A percentile compares a stretch with the other conserved stretches of the same genome.
These are phyloP conservation scores for Metschnikowia corniflorae DNA, from an alignment of 805 yeast species.

Conservation along the genomic window DNA sequence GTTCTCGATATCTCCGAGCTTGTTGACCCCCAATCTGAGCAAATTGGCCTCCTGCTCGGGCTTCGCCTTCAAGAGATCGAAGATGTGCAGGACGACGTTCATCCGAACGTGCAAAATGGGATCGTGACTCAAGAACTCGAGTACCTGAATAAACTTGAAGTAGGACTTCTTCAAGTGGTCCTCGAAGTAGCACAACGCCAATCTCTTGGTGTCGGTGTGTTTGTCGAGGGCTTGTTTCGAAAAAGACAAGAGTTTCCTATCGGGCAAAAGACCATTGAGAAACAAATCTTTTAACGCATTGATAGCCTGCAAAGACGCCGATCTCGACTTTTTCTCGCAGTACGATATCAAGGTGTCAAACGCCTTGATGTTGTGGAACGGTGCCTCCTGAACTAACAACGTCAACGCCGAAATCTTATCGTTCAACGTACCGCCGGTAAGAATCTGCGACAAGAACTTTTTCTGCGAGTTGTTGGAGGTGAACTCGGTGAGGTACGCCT, in stretches of 20 bases:
- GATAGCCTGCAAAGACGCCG: conserved; percentile 86
- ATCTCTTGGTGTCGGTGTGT: conserved; percentile 39
- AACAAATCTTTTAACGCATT: conserved; percentile 88
- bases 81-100: conserved; percentile 70
- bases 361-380: conserved; percentile 82
- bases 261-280: conserved; percentile 78
- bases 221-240: conserved; percentile 63
- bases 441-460: conserved; percentile 82
- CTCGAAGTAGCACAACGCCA: conserved; percentile 81
- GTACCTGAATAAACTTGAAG: conserved; percentile 68
- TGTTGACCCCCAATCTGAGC: conserved; percentile 84
- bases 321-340: conserved; percentile 89
- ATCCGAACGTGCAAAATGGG: conserved; percentile 84
- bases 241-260: conserved; percentile 76
- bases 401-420: conserved; percentile 96
- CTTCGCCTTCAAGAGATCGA: conserved; percentile 74
- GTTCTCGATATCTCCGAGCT: conserved; percentile 88
- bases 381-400: conserved; percentile 90
- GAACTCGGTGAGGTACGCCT: conserved; percentile 66
- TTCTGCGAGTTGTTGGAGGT: conserved; percentile 75
- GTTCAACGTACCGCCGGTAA: conserved; percentile 86
- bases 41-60: conserved; percentile 97
- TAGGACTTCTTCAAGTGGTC: conserved; percentile 78
- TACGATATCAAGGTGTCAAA: conserved; percentile 71
- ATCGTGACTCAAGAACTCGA: conserved; percentile 85